Evolutionary conservation across 1,284 basidiomycete species (phyloP), one percentile per base, ranked within the genome.

Genomic region (Meira nashicola): DNA sequence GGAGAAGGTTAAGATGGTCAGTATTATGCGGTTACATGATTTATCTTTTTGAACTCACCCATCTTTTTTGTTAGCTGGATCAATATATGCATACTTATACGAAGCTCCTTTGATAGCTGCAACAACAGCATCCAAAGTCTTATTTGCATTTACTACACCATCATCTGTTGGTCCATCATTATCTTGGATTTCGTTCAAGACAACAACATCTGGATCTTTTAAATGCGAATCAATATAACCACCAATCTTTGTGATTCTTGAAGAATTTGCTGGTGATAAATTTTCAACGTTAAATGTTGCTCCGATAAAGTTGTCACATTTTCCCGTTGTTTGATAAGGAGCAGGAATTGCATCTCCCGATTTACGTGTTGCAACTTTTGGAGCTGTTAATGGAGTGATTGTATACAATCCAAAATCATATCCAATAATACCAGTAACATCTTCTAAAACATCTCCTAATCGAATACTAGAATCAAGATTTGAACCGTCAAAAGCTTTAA

Each of bases 141-240:
- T 68, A 71, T 85, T 84, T 2, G 84, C 85, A 55, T 71, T 79
- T 28, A 85, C 83, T 8, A 80, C 80, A 28, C 85, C 86, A 70
- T 86, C 82, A 70, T 86, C 74, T 0, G 78, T 83, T 2, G 82
- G 68, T 39, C 85, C 86, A 2, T 82, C 83, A 73, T 86, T 83
- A 71, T 86, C 85, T 67, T 86, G 84, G 19, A 87, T 84, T 39
- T 87, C 86, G 76, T 87, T 86, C 14, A 87, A 63, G 71, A 86
- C 86, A 61, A 87, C 73, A 59, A 87, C 81, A 65, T 86, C 85
- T 0, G 86, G 86, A 0, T 81, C 79, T 21, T 80, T 79, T n/a
- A 87, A 80, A 62, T 81, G 79, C 28, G 80, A 78, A 17, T 79
- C 82, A 52, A 87, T 85, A 64, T 86, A 85, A n/a, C 78, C 65